Base-by-base conservation (phyloP, 2,329 filamentous ascomycete species). In the Botrytis paeoniae region DNA sequence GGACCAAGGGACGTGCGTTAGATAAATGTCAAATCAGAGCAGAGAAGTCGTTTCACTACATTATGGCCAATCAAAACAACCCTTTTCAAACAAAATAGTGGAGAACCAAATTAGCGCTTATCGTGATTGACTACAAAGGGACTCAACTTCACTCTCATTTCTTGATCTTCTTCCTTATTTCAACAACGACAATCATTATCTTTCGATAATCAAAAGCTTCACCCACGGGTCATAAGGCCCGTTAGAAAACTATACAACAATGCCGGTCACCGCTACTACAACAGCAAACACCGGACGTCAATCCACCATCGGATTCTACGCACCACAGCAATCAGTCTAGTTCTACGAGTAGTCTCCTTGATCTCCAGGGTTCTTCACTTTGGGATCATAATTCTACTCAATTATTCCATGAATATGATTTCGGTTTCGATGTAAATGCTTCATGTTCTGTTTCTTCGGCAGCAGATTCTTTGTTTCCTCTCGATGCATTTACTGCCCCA, bases 211-310 rank as follows among this genome's bases (percentile, higher is more conserved):
- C 35, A 39, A 54, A 14, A 68, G 60, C 12, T 14, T 63, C 32
- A 57, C 39, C 51, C 37, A 76, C 76, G 76, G 77, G 77, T 78
- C 77, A 51, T 20, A 57, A 64, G 43, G 76, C 76, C 76, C 77
- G 76, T 74, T 77, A 73, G n/a, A 57, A 74, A 75, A 74, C 71
- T 72, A 77, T 78, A 75, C 75, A 74, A 72, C 69, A 51, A 77
- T 78, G 75, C 41, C 71, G 37, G 48, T 54, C 62, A n/a, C 74
- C 60, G 75, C 71, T 51, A 51, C 60, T 51, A 69, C 71, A 71
- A 71, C 68, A 48, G 63, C 69, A 64, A 43, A 1, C 18, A 29
- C 64, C n/a, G 68, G 63, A 37, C 59, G 71, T 32, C 73, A 71
- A 63, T 39, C n/a, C 70, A 37, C 32, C 54, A 32, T 37, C 73